A percentile compares a stretch with the other conserved stretches of the same genome.
These are phyloP conservation scores for Arabidopsis hybrid DNA, from an alignment of 441 rosid species.

Conservation along the genomic window DNA sequence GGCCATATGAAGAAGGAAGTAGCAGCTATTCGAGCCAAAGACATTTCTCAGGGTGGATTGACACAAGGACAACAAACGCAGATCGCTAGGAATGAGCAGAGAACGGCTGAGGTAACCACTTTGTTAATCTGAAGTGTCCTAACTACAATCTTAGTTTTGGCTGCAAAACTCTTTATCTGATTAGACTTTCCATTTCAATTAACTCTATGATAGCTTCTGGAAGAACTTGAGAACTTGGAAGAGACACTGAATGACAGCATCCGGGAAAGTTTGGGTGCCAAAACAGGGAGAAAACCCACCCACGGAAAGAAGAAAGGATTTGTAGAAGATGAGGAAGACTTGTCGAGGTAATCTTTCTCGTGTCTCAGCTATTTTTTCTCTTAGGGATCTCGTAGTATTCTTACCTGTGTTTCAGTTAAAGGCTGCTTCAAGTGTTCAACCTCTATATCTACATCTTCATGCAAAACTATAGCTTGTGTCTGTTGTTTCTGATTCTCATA, in stretches of 20 bases:
- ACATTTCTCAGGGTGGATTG: constrained; percentile 94
- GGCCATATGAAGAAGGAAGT: constrained; percentile 98
- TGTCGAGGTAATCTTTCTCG: constrained; percentile 57
- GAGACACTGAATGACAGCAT: constrained; percentile 96
- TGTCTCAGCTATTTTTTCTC: neutral
- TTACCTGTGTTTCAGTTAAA: neutral
- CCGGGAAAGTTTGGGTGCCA: constrained; percentile 94
- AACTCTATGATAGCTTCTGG: constrained; percentile 62
- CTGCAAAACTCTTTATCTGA: constrained; percentile 1
- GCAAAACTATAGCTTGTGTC: constrained; percentile 14
- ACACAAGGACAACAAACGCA: constrained; percentile 99
- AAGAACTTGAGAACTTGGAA: constrained; percentile 97
- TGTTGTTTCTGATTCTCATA: constrained; percentile 10
- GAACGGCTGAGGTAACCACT: constrained; percentile 73
- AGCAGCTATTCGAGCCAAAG: constrained; percentile 95
- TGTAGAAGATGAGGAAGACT: constrained; percentile 71
- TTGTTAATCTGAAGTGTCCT: constrained; percentile 14
- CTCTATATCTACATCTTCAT: constrained; percentile 23
- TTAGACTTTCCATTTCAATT: constrained; percentile 22
- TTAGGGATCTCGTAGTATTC: neutral
- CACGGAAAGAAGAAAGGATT: constrained; percentile 59
- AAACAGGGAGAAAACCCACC: constrained; percentile 54
- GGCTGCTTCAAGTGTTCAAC: constrained; percentile 9
- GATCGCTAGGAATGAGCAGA: constrained; percentile 98
- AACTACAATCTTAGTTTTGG: neutral